phyloP scores from a whole-genome alignment of 345 rosid species.

The Pseudoturritis turrita region DNA sequence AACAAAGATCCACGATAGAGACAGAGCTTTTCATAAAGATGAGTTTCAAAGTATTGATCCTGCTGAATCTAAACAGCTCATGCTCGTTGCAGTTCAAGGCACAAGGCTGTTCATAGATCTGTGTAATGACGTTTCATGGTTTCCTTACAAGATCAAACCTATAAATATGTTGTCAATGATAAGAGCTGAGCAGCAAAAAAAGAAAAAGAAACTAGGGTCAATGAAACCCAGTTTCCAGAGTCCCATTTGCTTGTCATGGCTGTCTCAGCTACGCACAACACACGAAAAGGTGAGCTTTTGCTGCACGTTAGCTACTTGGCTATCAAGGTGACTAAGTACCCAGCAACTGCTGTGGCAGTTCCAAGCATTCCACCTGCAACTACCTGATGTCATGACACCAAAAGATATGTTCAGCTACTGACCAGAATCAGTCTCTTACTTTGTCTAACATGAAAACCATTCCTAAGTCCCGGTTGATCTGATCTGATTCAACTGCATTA shows the following conservation, averaged over 20 bases:
- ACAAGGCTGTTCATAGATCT: not conserved
- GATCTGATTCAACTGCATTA: not conserved
- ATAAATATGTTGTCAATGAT: not conserved
- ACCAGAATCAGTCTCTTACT: not conserved
- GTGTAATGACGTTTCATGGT: slow-evolving; percentile 2
- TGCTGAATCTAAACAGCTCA: not conserved
- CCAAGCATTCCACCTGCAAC: slow-evolving; percentile 80
- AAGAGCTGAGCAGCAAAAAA: not conserved
- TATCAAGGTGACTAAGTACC: slow-evolving; percentile 39
- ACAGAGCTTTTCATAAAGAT: slow-evolving; percentile 5
- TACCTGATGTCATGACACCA: slow-evolving; percentile 44
- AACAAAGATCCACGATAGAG: not conserved
- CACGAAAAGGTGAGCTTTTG: not conserved
- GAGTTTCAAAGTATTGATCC: not conserved
- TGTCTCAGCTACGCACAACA: slow-evolving; percentile 7
- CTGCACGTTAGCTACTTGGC: not conserved
- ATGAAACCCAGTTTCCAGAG: slow-evolving; percentile 1
- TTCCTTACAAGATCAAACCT: slow-evolving; percentile 2
- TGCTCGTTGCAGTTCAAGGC: not conserved
- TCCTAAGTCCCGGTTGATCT: not conserved
- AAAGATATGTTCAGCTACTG: not conserved
- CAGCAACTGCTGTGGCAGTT: slow-evolving; percentile 46
- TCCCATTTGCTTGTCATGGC: slow-evolving; percentile 18
- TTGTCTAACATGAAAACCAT: not conserved
- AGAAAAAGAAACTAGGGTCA: not conserved